phyloP scores from a whole-genome alignment of 306 rosid genomes.

The Lotus japonicus region DNA sequence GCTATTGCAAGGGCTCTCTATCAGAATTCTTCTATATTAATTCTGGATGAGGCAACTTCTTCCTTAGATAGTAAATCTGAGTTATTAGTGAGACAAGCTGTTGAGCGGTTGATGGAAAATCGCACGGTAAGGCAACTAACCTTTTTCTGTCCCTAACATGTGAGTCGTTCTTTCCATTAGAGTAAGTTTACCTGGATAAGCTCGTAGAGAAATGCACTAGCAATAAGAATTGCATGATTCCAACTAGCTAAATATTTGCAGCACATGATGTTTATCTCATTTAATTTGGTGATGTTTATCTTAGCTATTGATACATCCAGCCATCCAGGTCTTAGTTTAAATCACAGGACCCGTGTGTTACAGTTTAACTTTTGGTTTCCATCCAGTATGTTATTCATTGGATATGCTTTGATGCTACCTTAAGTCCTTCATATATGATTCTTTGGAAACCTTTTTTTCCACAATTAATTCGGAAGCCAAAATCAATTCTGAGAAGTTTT shows the following conservation, averaged over 20 bases:
- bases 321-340: background rate
- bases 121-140: slow-evolving; percentile 51
- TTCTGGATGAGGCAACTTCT: slow-evolving; percentile 91
- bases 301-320: background rate
- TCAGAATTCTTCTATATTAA: slow-evolving; percentile 65
- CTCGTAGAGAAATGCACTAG: background rate
- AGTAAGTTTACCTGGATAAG: background rate
- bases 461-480: too few species aligned
- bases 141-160: background rate
- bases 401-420: background rate
- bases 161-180: background rate
- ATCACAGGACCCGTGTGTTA: background rate
- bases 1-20: slow-evolving; percentile 87
- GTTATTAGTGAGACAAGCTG: slow-evolving; percentile 66
- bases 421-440: background rate
- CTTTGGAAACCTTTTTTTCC: too few species aligned
- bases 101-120: slow-evolving; percentile 68
- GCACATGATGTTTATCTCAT: background rate
- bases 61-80: slow-evolving; percentile 84
- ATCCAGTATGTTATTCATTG: background rate
- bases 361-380: background rate
- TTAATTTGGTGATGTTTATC: background rate
- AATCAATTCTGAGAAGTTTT: too few species aligned
- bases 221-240: background rate
- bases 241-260: background rate